Evolutionary conservation across 192 early-diverging fungal genomes (phyloP), one percentile per base, ranked within the genome.

Genomic region (Paraglomus brasilianum): DNA sequence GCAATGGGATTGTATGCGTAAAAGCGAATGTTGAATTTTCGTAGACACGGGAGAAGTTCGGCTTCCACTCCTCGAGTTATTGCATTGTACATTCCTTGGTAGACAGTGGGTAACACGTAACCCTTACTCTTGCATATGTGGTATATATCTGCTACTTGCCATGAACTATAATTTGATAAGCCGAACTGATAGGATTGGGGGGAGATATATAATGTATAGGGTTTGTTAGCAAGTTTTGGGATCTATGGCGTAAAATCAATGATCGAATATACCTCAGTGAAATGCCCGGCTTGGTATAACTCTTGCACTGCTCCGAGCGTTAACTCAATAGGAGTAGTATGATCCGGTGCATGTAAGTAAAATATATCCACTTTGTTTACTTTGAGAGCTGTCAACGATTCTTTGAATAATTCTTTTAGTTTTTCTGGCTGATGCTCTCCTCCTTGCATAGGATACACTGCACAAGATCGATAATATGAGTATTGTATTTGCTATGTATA

Each of bases 1-100:
- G 78, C 81, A 14, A 86, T 71, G 0, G 86, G 86, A 69, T 89
- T 89, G 78, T 87, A 89, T 0, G 81, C 83, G 68, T 89, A 87
- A 66, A 89, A 89, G 24, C 80, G 72, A 67, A 89, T 83, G 6
- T 76, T 72, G 38, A 89, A 74, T 11, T 80, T 77, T 1, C 81
- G 75, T 43, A 89, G 61, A 62, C 86, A 88, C 2, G 85, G 83
- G 55, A 89, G 75, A 19, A 89, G 72, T 69, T 88, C 88, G 3
- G 62, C 75, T 42, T 81, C 80, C n/a, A 81, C 75, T 38, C 66
- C 75, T 56, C 80, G 72, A 8, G 80, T 81, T 24, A 81, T 71
- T 5, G 70, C 70, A 69, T 81, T 79, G 70, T 81, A 71, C 75
- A 79, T 76, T 43, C 78, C 78, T 38, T 79, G 78, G 50, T 79